These are phyloP conservation scores for Dissophora globulifera DNA, from an alignment of 192 early-diverging fungal genomes.

Conservation along the genomic window DNA sequence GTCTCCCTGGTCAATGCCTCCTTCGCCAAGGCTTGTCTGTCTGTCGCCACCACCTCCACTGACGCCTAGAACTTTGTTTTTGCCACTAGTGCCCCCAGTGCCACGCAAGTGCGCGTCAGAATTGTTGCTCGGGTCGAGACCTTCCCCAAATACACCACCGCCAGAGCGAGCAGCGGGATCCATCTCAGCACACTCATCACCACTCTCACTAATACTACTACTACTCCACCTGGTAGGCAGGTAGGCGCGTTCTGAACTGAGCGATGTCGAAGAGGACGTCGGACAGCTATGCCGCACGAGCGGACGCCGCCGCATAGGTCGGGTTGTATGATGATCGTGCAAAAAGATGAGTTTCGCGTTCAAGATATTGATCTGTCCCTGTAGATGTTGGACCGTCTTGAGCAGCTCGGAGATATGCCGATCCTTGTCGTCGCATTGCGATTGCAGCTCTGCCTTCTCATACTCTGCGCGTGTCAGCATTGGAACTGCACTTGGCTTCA, in stretches of 20 bases:
- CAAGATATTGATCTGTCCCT: slow-evolving; percentile 38
- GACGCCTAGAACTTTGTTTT: neutral
- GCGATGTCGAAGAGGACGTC: neutral
- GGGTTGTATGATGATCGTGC: slow-evolving; percentile 48
- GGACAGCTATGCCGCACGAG: slow-evolving; percentile 27
- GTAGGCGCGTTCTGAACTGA: too few species aligned
- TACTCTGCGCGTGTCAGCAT: slow-evolving; percentile 29
- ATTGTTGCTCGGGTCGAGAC: neutral
- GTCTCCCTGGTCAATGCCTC: too few species aligned
- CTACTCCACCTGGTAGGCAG: too few species aligned
- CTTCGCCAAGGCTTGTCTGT: too few species aligned
- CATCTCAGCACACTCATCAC: neutral
- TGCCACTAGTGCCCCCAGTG: neutral
- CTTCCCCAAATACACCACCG: neutral
- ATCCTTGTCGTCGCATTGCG: slow-evolving; percentile 41
- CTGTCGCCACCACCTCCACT: too few species aligned
- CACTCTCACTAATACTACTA: too few species aligned
- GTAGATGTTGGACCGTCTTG: slow-evolving; percentile 31
- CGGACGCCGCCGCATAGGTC: slow-evolving; percentile 39
- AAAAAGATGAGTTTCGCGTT: slow-evolving; percentile 44
- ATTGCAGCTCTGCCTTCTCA: slow-evolving; percentile 35
- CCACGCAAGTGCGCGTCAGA: neutral
- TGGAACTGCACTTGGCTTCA: slow-evolving; percentile 32
- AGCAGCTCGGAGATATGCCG: slow-evolving; percentile 30
- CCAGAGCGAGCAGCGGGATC: neutral